Evolutionary conservation across 2,329 filamentous ascomycete species (phyloP).

Genomic region (Volutella citrinella): DNA sequence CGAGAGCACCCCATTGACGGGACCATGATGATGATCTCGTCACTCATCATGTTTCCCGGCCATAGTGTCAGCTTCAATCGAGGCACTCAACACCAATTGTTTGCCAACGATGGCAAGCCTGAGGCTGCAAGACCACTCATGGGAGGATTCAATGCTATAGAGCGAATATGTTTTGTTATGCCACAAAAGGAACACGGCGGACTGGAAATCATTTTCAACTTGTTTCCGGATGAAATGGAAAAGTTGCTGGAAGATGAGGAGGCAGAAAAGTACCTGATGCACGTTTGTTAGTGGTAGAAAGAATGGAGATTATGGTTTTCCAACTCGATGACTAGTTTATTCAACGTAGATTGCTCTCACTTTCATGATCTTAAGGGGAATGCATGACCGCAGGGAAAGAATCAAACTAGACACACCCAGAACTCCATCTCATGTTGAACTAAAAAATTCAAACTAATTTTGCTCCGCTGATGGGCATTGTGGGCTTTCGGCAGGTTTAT

Average conservation of each 20-base stretch:
- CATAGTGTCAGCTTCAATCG: background rate
- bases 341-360: too few relatives aligned
- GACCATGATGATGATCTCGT: background rate
- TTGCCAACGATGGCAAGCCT: conserved; percentile 1
- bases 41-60: background rate
- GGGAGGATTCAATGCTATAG: background rate
- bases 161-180: conserved; percentile 1
- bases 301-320: too few relatives aligned
- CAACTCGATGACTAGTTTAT: too few relatives aligned
- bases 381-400: too few relatives aligned
- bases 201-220: background rate
- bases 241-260: conserved; percentile 1
- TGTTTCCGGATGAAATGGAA: background rate
- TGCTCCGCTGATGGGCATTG: too few relatives aligned
- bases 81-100: too few relatives aligned
- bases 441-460: too few relatives aligned
- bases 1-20: background rate
- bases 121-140: background rate
- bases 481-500: too few relatives aligned
- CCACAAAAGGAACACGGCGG: background rate
- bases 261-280: background rate
- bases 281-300: too few relatives aligned
- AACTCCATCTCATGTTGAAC: too few relatives aligned
- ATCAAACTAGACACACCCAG: too few relatives aligned
- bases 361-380: too few relatives aligned